Evolutionary conservation across 202 grass and related monocot genomes (phyloP).

Genomic region (Carex sylvatica): DNA sequence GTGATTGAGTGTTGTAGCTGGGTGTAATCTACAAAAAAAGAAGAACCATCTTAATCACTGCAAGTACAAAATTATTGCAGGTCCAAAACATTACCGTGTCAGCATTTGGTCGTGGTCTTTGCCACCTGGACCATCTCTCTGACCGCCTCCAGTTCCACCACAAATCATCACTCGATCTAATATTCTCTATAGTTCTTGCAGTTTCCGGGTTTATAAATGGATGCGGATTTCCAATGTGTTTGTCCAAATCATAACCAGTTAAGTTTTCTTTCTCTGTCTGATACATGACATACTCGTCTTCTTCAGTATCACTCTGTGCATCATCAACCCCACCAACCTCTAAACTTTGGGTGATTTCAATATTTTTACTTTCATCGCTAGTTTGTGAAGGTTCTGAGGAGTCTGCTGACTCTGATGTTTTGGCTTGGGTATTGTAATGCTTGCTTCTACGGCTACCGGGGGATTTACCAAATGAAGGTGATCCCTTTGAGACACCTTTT

Average conservation of each 20-base stretch:
- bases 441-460: constrained; percentile 74
- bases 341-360: background rate
- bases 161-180: constrained; percentile 73
- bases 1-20: background rate
- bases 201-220: constrained; percentile 67
- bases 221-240: constrained; percentile 68
- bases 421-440: constrained; percentile 48
- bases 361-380: background rate
- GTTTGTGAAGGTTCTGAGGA: constrained; percentile 16
- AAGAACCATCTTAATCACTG: background rate
- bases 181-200: constrained; percentile 52
- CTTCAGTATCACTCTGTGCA: constrained; percentile 17
- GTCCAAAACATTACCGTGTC: constrained; percentile 57
- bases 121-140: constrained; percentile 93
- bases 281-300: constrained; percentile 74
- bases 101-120: constrained; percentile 75
- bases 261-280: constrained; percentile 59
- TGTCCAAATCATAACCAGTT: constrained; percentile 77
- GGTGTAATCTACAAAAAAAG: constrained; percentile 19
- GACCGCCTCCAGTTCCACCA: constrained; percentile 98
- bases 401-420: constrained; percentile 14
- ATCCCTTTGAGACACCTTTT: constrained; percentile 43
- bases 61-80: constrained; percentile 16
- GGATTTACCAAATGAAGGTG: constrained; percentile 66
- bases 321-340: constrained; percentile 35